A percentile compares a stretch with the other conserved stretches of the same genome.
phyloP scores from a whole-genome alignment of 495 filamentous ascomycete species.

The Coniosporium apollinis region DNA sequence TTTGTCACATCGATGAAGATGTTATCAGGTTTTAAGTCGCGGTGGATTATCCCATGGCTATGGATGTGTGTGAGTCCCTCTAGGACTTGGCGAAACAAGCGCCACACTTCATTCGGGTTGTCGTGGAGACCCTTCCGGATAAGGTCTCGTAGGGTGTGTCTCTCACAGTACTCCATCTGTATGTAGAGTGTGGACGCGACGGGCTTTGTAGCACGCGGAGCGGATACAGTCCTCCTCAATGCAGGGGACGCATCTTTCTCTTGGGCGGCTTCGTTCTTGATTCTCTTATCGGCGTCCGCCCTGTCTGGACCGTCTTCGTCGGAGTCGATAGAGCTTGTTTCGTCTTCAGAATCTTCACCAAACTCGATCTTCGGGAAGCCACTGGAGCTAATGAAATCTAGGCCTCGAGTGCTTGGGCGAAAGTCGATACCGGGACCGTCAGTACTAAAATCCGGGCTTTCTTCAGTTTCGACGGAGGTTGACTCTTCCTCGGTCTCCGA shows the following conservation, averaged over 20 bases:
- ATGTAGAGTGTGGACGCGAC: conserved; percentile 54
- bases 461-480: conserved; percentile 8
- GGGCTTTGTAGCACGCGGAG: conserved; percentile 16
- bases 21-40: conserved; percentile 96
- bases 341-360: conserved; percentile 49
- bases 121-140: conserved; percentile 59
- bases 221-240: conserved; percentile 13
- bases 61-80: conserved; percentile 89
- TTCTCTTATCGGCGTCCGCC: conserved; percentile 24
- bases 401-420: conserved; percentile 46
- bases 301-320: conserved; percentile 19
- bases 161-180: conserved; percentile 96
- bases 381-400: conserved; percentile 87
- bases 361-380: conserved; percentile 70
- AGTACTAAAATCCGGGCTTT: conserved; percentile 5
- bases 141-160: conserved; percentile 82
- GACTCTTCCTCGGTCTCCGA: conserved; percentile 36
- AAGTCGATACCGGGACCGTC: conserved; percentile 42
- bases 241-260: conserved; percentile 1
- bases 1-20: conserved; percentile 84
- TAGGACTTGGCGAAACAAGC: conserved; percentile 76
- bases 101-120: conserved; percentile 65
- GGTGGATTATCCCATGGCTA: conserved; percentile 78
- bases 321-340: conserved; percentile 23
- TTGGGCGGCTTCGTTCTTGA: no score